A percentile compares a stretch with the other conserved stretches of the same genome.
phyloP scores from a whole-genome alignment of 805 yeast genomes.

The Ogataea minuta region DNA sequence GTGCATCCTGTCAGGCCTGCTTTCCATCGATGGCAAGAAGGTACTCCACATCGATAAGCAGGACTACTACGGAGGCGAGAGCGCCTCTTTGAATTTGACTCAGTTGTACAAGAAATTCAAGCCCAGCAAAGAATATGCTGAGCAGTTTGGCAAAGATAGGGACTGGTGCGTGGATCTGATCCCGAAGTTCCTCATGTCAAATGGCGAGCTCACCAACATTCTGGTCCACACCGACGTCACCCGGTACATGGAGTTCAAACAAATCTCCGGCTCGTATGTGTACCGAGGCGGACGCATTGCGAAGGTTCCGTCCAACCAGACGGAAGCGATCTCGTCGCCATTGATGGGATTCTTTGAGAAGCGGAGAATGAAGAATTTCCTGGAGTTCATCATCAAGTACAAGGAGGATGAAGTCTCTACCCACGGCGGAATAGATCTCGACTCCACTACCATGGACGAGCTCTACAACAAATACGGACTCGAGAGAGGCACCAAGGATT shows the following conservation, averaged over 20 bases:
- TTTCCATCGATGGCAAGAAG: conserved; percentile 97
- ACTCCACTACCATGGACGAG: conserved; percentile 86
- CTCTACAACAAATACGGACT: conserved; percentile 86
- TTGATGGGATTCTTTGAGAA: conserved; percentile 96
- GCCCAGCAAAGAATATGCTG: conserved; percentile 70
- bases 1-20: conserved; percentile 88
- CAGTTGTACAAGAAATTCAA: conserved; percentile 81
- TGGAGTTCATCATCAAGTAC: conserved; percentile 83
- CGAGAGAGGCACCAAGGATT: conserved; percentile 90
- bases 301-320: conserved; percentile 89
- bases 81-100: conserved; percentile 76
- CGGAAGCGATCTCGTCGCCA: conserved; percentile 88
- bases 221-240: conserved; percentile 95
- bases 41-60: conserved; percentile 95
- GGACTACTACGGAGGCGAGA: conserved; percentile 93
- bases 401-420: conserved; percentile 76
- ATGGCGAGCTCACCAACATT: conserved; percentile 95
- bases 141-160: conserved; percentile 80
- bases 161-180: conserved; percentile 98
- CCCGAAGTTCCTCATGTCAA: conserved; percentile 96
- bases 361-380: conserved; percentile 87
- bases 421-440: conserved; percentile 83
- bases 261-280: conserved; percentile 93
- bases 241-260: conserved; percentile 92
- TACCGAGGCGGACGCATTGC: conserved; percentile 87